Percentiles rank a stretch among this genome's conserved stretches.
Conservation (phyloP, 73 alveolate genomes). For the Tetrahymena elliotti region DNA sequence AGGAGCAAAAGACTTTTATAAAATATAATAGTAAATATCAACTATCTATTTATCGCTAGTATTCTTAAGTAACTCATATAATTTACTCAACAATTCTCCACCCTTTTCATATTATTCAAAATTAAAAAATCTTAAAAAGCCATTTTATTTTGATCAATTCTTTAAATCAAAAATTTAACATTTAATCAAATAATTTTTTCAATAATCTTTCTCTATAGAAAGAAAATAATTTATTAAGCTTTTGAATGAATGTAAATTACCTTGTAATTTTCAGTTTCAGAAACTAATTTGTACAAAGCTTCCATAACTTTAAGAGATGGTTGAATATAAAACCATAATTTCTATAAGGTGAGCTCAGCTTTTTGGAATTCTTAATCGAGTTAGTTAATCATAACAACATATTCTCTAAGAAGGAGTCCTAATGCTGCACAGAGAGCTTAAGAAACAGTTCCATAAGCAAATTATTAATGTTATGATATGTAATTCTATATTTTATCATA, state of each 20-base stretch:
- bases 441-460: constrained; percentile 81
- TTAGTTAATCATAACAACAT: constrained; percentile 79
- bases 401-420: constrained; percentile 78
- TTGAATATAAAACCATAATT: constrained; percentile 87
- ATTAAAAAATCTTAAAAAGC: no score
- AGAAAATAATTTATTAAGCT: no score
- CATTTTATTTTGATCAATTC: no score
- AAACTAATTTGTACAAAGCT: constrained; percentile 64
- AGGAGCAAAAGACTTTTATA: constrained; percentile 81
- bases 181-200: no score
- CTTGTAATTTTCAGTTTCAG: constrained; percentile 66
- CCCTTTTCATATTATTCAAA: constrained; percentile 36
- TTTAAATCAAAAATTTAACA: no score
- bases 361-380: constrained; percentile 82
- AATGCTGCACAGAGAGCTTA: constrained; percentile 89
- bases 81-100: constrained; percentile 83
- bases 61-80: constrained; percentile 68
- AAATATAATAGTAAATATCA: constrained; percentile 67
- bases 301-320: constrained; percentile 85
- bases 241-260: no score
- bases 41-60: constrained; percentile 74
- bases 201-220: no score
- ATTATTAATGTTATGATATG: constrained; percentile 64
- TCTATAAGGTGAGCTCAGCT: constrained; percentile 76
- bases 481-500: constrained; percentile 75